Evolutionary conservation across 2,329 filamentous ascomycete genomes (phyloP), one percentile per base, ranked within the genome.

Genomic region (Cladophialophora exuberans): DNA sequence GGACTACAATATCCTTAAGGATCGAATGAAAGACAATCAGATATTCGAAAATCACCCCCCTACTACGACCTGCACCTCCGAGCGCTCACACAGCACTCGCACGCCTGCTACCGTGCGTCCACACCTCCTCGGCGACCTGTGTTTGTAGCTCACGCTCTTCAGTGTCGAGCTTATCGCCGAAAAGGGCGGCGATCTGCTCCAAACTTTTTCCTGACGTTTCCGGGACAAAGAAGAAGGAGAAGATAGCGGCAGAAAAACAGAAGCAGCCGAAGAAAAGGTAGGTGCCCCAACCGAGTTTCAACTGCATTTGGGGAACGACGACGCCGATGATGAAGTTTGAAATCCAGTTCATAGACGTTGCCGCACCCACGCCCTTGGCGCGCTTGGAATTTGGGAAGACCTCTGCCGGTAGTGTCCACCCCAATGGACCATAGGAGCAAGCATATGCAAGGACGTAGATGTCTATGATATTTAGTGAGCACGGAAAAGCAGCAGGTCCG

Each of bases 281-380:
- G 2, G 72, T 67, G 3, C 77, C 77, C 57, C 70, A 79, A 1
- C 74, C 73, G 0, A 76, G 84, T 49, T 80, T 79, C 55, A 81
- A 71, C 17, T 88, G 79, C 33, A 88, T 78, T 1, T 84, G 78
- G 0, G 85, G 86, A 0, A 84, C 86, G 22, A 87, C 79, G 63
- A 88, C 77, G 31, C 86, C 72, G 22, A 85, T 81, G 47, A 84
- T 79, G 60, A 86, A 86, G 66, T 87, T 85, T 65, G 80, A 82
- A 2, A 85, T 68, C 77, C 86, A 89, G 69, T 83, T 86, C 3
- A 78, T 79, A 53, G 79, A 82, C 0, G 83, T 86, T 0, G 83
- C 83, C 1, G 87, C 71, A 1, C 83, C 84, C 0, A 86, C 83
- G 28, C 85, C 86, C 66, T 87, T 88, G 2, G 84, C 83, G 5